phyloP scores from a whole-genome alignment of 176 grass and related monocot genomes.

The Phoenix roebelenii region DNA sequence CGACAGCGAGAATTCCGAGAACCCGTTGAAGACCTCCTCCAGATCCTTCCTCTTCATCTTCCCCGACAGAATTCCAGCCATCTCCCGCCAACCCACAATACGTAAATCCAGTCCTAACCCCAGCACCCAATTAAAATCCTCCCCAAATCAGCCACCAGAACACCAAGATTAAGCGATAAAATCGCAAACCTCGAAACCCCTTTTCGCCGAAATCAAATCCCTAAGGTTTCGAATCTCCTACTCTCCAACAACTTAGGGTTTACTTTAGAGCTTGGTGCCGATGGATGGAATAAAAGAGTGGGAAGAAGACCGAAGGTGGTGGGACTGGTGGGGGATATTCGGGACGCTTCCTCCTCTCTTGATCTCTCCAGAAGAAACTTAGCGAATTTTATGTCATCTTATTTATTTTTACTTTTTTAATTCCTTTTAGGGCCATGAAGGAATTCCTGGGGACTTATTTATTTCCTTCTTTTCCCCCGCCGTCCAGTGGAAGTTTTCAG shows the following conservation, averaged over 20 bases:
- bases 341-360: not conserved
- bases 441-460: no score
- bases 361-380: not conserved
- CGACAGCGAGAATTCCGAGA: slow-evolving; percentile 16
- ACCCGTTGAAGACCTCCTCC: slow-evolving; percentile 16
- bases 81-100: not conserved
- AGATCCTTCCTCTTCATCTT: slow-evolving; percentile 22
- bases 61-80: slow-evolving; percentile 6
- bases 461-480: no score
- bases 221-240: no score
- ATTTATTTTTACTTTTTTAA: no score
- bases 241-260: no score
- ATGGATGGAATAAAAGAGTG: not conserved
- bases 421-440: no score
- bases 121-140: not conserved
- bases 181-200: no score
- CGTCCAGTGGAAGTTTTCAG: no score
- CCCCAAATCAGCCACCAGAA: not conserved
- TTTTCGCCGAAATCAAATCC: no score
- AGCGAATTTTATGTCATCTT: no score
- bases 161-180: no score
- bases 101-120: not conserved
- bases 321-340: no score
- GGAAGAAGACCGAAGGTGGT: not conserved
- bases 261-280: not conserved